Evolutionary conservation across 768 basidiomycete species (phyloP), one percentile per base, ranked within the genome.

Genomic region (Xerocomus potaroensis): DNA sequence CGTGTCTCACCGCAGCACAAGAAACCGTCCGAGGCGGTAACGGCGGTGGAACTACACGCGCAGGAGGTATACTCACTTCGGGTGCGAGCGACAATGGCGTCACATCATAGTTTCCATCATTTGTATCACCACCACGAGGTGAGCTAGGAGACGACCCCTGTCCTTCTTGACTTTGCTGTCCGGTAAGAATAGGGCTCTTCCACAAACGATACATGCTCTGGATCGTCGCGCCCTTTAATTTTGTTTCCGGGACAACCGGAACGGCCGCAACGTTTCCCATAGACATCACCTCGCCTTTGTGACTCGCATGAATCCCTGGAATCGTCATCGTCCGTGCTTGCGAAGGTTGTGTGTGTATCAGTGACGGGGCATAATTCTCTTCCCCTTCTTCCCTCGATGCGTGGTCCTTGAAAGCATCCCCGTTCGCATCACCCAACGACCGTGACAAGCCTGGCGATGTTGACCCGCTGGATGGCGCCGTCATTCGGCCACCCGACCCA

Each of bases 211-310:
- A 88, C 48, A 90, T 76, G 48, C 72, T 78, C 62, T 81, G 81
- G 27, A 87, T 79, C 18, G 79, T 76, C 8, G 78, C 76, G 39
- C 74, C 72, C 62, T 78, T 61, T 12, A 58, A 55, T 49, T 66
- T 64, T 41, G 63, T 65, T 18, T 76, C 72, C 9, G 69, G 50
- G 0, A 69, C 58, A 35, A 69, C 65, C 5, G 77, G 72, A 21
- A 60, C 51, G 2, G 75, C 71, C 10, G 84, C 80, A 46, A 79
- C 78, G 56, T 87, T 83, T 10, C 90, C 90, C 75, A 92, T 75
- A 4, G 88, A 84, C 82, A 88, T 87, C 34, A 91, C 79, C 50
- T 91, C 87, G 8, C 85, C 86, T n/a, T 79, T 80, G 58, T 91
- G 84, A 55, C 82, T 87, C 3, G 80, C 87, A 57, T 91, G 89